Conservation (phyloP, 2,329 filamentous ascomycete genomes). For the Talaromyces albobiverticillius region DNA sequence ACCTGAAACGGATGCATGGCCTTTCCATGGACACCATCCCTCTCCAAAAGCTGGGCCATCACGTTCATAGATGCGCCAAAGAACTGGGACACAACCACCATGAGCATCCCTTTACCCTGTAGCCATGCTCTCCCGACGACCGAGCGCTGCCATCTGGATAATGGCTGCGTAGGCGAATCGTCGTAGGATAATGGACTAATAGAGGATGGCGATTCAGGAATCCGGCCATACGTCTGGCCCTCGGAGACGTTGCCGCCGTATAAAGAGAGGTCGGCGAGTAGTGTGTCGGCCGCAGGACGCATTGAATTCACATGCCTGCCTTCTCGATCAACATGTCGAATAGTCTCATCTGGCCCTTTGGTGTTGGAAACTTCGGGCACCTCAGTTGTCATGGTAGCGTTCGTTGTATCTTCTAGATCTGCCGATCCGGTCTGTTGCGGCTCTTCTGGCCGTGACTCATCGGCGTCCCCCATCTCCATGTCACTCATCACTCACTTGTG, state of each 20-base stretch:
- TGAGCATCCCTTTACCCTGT: slow-evolving; percentile 67
- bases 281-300: slow-evolving; percentile 19
- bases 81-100: slow-evolving; percentile 72
- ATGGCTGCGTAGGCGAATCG: slow-evolving; percentile 4
- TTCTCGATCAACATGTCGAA: background rate
- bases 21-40: slow-evolving; percentile 61
- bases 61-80: slow-evolving; percentile 87
- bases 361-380: background rate
- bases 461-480: slow-evolving; percentile 1
- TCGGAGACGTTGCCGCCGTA: slow-evolving; percentile 16
- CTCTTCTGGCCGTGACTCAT: background rate
- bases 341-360: too few species aligned
- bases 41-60: slow-evolving; percentile 70
- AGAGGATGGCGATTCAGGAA: slow-evolving; percentile 8
- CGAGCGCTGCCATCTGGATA: slow-evolving; percentile 18
- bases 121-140: slow-evolving; percentile 48
- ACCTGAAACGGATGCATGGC: slow-evolving; percentile 77
- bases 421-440: background rate
- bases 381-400: background rate
- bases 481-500: background rate
- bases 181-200: slow-evolving; percentile 16
- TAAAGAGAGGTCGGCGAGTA: slow-evolving; percentile 24
- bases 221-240: slow-evolving; percentile 15
- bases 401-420: background rate
- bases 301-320: background rate